Percentiles rank a stretch among this genome's conserved stretches.
These are phyloP conservation scores for Picea glauca DNA, from an alignment of 75 land plant genomes.

Conservation along the genomic window DNA sequence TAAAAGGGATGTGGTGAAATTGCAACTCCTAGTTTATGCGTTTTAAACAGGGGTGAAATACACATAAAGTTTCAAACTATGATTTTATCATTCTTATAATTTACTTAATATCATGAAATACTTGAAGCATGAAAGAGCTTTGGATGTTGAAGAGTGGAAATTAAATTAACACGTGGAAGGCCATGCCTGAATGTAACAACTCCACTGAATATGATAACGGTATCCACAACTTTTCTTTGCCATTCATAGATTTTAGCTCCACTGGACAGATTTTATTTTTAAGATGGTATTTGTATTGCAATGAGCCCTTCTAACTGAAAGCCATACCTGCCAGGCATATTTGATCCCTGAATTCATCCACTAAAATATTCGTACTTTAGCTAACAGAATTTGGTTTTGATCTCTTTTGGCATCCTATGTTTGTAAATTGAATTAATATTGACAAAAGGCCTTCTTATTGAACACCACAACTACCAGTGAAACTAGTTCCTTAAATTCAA, in stretches of 20 bases:
- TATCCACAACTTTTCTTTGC: not conserved
- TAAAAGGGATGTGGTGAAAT: no score
- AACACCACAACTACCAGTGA: not conserved
- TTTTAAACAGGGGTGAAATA: no score
- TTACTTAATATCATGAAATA: no score
- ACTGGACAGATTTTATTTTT: not conserved
- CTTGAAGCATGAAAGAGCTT: no score
- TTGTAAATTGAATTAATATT: not conserved
- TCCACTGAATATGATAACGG: not conserved
- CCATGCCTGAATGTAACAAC: no score
- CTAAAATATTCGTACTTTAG: no score
- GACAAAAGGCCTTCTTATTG: not conserved
- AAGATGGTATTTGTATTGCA: not conserved
- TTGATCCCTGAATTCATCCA: not conserved
- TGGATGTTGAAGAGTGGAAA: no score
- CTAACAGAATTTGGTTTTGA: not conserved
- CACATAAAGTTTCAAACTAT: no score
- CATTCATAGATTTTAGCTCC: not conserved
- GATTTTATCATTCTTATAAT: no score
- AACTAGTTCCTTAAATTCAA: not conserved
- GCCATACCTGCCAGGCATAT: not conserved
- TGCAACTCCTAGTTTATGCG: no score
- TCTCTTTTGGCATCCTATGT: not conserved
- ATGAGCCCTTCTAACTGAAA: not conserved
- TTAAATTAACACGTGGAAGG: no score